Base-by-base conservation (phyloP, 805 yeast genomes). In the Wickerhamomyces sydowiorum region DNA sequence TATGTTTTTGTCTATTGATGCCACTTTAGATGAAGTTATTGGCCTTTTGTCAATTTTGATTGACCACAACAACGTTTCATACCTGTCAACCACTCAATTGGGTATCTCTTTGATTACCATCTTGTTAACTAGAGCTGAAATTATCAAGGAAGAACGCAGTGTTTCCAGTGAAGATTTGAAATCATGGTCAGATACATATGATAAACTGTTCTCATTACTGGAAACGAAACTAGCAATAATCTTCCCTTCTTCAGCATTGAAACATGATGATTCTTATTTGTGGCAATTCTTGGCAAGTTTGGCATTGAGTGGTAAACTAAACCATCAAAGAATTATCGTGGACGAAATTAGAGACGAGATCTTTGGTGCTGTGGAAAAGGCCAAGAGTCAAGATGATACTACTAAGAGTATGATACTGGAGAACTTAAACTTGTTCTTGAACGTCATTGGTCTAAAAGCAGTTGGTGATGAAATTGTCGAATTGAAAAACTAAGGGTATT, bases 231-330 rank as follows among this genome's bases (percentile, higher is more conserved):
- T 91, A 44, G 72, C 83, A 1, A 69, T 78, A 15, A 76, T 90
- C 36, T 90, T 91, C 82, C 96, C 96, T 42, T 86, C 91, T 34
- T 69, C 73, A 20, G 53, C 62, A 37, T 56, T 67, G n/a, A 37
- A 49, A 30, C 46, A 47, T 23, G 61, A 57, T 36, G 58, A 54
- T 42, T 50, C 59, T 29, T 89, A 90, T 57, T 88, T 88, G 39
- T 91, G 99, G 99, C 97, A 91, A 67, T 90, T 91, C 59, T 75
- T 91, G 62, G 99, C 99, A 19, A 84, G 96, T 13, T 73, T 91
- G 46, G 91, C 98, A 0, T 70, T 91, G 48, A 91, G 96, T 47
- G 96, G 97, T 49, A 82, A 85, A 59, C 68, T 86, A 53, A 83
- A 83, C 54, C 96, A 90, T 59, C 97, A 91, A 73, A 78, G 96